Conservation (phyloP, 306 rosid species). For the Prunus campanulata region DNA sequence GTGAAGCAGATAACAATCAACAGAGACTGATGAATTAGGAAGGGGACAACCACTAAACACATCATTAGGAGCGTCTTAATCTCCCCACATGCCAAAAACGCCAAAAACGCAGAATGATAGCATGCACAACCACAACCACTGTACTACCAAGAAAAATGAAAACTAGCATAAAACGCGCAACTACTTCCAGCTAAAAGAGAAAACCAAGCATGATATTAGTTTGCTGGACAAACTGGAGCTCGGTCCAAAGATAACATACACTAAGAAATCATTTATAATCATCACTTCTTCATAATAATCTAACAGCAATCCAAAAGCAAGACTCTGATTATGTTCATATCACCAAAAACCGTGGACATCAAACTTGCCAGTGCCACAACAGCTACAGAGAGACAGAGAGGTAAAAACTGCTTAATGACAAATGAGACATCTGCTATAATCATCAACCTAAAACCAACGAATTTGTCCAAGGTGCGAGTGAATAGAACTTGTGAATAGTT, state of each 20-base stretch:
- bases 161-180: neutral
- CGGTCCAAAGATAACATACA: neutral
- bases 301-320: neutral
- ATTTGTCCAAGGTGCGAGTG: neutral
- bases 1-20: neutral
- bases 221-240: neutral
- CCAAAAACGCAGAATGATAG: neutral
- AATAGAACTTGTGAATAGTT: neutral
- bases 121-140: too few relatives aligned
- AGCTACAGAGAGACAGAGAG: neutral
- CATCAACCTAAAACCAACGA: neutral
- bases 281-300: neutral
- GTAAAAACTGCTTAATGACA: neutral
- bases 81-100: neutral
- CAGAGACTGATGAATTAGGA: neutral
- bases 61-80: neutral
- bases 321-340: neutral
- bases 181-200: neutral
- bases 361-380: neutral
- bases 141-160: too few relatives aligned
- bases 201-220: neutral
- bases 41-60: neutral
- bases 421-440: neutral
- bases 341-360: too few relatives aligned
- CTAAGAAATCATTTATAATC: neutral